Percentiles rank a stretch among this genome's conserved stretches.
phyloP scores from a whole-genome alignment of 176 grass and related monocot genomes.

The Zoysia japonica region DNA sequence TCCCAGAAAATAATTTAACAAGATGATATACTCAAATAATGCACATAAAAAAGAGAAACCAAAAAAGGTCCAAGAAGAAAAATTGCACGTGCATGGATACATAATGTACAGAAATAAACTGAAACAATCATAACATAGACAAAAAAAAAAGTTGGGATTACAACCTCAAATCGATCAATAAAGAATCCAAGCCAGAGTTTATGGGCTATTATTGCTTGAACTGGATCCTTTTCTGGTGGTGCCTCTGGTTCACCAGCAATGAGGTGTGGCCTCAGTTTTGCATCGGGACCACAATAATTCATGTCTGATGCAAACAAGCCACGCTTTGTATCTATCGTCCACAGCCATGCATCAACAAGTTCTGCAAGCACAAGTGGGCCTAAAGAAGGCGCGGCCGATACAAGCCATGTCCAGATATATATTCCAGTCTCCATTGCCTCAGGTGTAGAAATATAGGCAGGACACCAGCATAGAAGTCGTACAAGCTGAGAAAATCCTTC shows the following conservation, averaged over 20 bases:
- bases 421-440: constrained; percentile 98
- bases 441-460: constrained; percentile 96
- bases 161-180: constrained; percentile 98
- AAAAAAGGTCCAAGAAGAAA: constrained; percentile 2
- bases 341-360: constrained; percentile 98
- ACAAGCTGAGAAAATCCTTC: constrained; percentile 97
- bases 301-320: constrained; percentile 97
- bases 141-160: constrained; percentile 38
- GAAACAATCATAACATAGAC: constrained; percentile 34
- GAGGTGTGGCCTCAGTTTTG: constrained; percentile 96
- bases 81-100: neutral
- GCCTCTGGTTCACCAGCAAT: constrained; percentile 90
- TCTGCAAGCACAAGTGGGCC: constrained; percentile 91
- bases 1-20: neutral
- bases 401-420: constrained; percentile 99
- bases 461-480: constrained; percentile 97
- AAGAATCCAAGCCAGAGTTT: constrained; percentile 98
- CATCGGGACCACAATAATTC: constrained; percentile 89
- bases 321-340: constrained; percentile 97
- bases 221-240: constrained; percentile 81
- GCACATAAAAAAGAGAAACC: neutral
- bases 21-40: neutral
- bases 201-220: constrained; percentile 95
- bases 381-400: constrained; percentile 88
- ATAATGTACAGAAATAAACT: constrained; percentile 5